phyloP scores from a whole-genome alignment of 768 basidiomycete species.

The Podaxis pistillaris region DNA sequence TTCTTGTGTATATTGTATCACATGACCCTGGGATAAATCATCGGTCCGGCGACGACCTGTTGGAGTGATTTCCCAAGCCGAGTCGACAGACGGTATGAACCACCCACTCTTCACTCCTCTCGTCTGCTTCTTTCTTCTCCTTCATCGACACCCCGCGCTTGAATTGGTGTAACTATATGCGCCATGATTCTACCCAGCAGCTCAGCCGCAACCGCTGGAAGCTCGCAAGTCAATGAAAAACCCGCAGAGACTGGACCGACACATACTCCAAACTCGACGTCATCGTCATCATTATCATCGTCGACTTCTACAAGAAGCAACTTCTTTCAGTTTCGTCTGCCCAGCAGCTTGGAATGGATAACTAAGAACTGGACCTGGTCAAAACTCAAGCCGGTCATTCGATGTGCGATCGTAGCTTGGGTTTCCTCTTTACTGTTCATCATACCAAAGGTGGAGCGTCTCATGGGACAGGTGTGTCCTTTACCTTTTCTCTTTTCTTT shows the following conservation, averaged over 20 bases:
- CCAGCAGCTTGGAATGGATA: constrained; percentile 44
- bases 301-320: not conserved
- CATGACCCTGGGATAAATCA: constrained; percentile 1
- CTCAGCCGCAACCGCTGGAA: not conserved
- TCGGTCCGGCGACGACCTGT: not conserved
- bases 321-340: not conserved
- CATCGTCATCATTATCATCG: constrained; percentile 4
- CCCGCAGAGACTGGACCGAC: not conserved
- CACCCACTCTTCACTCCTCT: not conserved
- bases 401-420: constrained; percentile 65
- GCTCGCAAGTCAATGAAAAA: not conserved
- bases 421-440: constrained; percentile 56
- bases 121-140: not conserved
- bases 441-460: constrained; percentile 43
- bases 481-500: not conserved
- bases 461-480: constrained; percentile 56
- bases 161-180: not conserved
- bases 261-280: not conserved
- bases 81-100: not conserved
- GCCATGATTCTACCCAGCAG: not conserved
- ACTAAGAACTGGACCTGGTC: constrained; percentile 54
- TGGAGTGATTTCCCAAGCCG: not conserved
- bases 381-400: constrained; percentile 61
- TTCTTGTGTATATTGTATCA: not conserved
- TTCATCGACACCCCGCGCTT: not conserved